These are phyloP conservation scores for Deinandra increscens DNA, from an alignment of 129 eudicot species.

Conservation along the genomic window DNA sequence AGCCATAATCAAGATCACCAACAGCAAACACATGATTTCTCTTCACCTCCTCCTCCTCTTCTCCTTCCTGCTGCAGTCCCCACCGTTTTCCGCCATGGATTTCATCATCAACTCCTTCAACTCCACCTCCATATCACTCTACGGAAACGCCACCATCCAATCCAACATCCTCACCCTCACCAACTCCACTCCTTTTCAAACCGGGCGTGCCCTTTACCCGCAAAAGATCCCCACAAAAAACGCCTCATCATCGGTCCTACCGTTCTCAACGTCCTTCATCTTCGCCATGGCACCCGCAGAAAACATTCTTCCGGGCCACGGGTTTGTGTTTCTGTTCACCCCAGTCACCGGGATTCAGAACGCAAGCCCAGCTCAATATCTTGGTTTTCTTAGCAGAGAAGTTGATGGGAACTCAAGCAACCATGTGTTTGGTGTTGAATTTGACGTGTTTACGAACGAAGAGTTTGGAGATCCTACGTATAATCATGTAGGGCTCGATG, in stretches of 20 bases:
- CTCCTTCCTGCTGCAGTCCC: conserved; percentile 11
- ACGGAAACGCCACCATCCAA: conserved; percentile 64
- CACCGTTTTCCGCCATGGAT: conserved; percentile 39
- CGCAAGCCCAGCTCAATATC: conserved; percentile 48
- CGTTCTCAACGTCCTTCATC: conserved; percentile 67
- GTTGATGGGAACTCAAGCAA: conserved; percentile 45
- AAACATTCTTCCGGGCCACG: conserved; percentile 54
- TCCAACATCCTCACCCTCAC: conserved; percentile 58
- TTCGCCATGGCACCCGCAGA: conserved; percentile 63
- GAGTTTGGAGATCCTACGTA: conserved; percentile 54
- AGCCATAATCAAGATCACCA: conserved; percentile 22
- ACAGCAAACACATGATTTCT: neutral
- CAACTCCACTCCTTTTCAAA: conserved; percentile 35
- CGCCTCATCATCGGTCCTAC: conserved; percentile 40
- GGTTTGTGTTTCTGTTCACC: conserved; percentile 56
- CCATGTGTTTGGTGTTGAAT: conserved; percentile 69
- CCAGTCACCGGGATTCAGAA: conserved; percentile 50
- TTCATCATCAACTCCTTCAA: conserved; percentile 60
- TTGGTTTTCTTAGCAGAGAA: conserved; percentile 52
- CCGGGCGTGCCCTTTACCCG: conserved; percentile 63
- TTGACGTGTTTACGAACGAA: conserved; percentile 61
- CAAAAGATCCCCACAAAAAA: conserved; percentile 43
- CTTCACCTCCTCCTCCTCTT: neutral
- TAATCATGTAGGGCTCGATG: conserved; percentile 71
- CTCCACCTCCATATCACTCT: conserved; percentile 45